These are phyloP conservation scores for Xylaria polymorpha DNA, from an alignment of 2,329 filamentous ascomycete species.

Conservation along the genomic window DNA sequence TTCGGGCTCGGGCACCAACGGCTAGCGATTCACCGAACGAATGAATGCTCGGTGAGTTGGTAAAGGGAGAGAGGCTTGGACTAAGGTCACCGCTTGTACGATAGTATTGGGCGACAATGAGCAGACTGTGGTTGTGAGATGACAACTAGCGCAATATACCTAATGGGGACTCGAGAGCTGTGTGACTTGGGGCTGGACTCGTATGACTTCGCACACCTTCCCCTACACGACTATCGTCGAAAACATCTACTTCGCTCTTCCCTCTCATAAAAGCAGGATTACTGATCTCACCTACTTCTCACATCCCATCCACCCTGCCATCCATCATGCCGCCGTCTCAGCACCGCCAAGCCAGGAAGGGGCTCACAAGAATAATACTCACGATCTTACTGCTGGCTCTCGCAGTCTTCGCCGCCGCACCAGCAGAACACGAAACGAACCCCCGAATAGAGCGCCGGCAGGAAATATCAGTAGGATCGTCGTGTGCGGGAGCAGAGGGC, in stretches of 20 bases:
- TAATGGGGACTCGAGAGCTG: neutral
- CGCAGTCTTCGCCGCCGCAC: neutral
- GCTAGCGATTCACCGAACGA: slow-evolving; percentile 15
- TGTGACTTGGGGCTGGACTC: neutral
- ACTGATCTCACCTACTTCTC: neutral
- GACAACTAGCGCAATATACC: neutral
- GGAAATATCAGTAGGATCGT: slow-evolving; percentile 50
- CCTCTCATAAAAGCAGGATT: neutral
- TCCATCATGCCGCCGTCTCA: slow-evolving; percentile 8
- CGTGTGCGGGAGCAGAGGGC: slow-evolving; percentile 59
- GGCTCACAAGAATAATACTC: neutral
- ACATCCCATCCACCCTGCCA: neutral
- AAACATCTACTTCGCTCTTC: neutral
- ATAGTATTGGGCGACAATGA: slow-evolving; percentile 1
- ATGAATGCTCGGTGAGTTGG: slow-evolving; percentile 24
- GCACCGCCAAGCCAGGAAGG: neutral
- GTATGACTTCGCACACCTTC: neutral
- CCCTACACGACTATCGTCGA: neutral
- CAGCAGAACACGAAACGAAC: neutral
- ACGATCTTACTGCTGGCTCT: slow-evolving; percentile 1
- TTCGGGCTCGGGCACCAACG: slow-evolving; percentile 30
- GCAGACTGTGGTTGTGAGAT: neutral
- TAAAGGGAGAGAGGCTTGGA: neutral
- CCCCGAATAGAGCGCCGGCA: neutral
- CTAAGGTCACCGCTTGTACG: neutral